Base-by-base conservation (phyloP, 2,329 filamentous ascomycete genomes). In the Fusarium veterinarium region DNA sequence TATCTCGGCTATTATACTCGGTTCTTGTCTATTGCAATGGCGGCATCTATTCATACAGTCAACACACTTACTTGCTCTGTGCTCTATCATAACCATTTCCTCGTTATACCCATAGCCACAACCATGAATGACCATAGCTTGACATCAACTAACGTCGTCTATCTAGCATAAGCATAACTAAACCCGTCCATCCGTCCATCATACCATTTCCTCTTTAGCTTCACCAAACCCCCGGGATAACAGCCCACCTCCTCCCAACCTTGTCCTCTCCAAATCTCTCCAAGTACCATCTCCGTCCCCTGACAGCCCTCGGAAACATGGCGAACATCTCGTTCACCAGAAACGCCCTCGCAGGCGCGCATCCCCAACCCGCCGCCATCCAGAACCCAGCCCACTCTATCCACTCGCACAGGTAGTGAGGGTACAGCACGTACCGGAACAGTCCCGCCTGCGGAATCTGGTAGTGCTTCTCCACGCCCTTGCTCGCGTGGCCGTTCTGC, bases 391-490 rank as follows among this genome's bases (percentile, higher is more conserved):
- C 81, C 96, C 96, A 99, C 86, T 99, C 96, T 59, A 97, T 81
- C 96, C 96, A 99, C 84, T 99, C 96, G 79, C 92, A 93, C n/a
- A 97, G 86, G 81, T 98, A 99, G 81, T 99, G 96, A 74, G 96
- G 95, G 81, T 92, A 97, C 66, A 98, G 87, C 79, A 97, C 89
- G 77, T 91, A 92, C 73, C 88, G 86, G 83, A 98, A 99, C 55
- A 97, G 83, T 1, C 95, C 95, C 56, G 92, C 92, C 78, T 93
- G 86, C 1, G 96, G 96, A 58, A 99, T 89, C 83, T 93, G 90
- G 81, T 98, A 98, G 69, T 97, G 89, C 83, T 96, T 97, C 49
- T 93, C 88, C 48, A 83, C 81, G 17, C 72, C 67, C 14, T 17
- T 57, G 28, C 40, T 30, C 3, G 28, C 40, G 19, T 45, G 35